Percentiles rank a stretch among this genome's conserved stretches.
These are phyloP conservation scores for Mortierella sp. DNA, from an alignment of 371 early-diverging fungal genomes.

Conservation along the genomic window DNA sequence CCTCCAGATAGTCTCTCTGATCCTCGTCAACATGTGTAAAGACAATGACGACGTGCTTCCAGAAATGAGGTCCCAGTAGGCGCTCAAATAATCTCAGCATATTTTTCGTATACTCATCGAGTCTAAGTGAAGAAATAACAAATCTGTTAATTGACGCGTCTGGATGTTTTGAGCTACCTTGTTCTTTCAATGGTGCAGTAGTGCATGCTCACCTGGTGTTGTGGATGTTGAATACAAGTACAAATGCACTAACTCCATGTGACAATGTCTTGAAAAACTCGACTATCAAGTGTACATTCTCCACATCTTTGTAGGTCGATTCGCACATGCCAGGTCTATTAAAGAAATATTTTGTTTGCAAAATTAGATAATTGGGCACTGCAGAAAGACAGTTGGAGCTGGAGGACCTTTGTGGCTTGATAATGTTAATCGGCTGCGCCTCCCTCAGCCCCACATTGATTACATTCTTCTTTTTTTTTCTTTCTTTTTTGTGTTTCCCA, in stretches of 20 bases:
- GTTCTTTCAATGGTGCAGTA: no score
- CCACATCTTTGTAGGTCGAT: constrained; percentile 63
- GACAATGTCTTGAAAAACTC: constrained; percentile 68
- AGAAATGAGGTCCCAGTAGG: constrained; percentile 69
- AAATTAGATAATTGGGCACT: no score
- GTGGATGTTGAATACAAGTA: constrained; percentile 69
- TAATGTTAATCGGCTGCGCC: no score
- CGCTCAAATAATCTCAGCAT: constrained; percentile 70
- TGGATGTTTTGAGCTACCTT: no score
- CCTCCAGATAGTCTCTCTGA: constrained; percentile 66
- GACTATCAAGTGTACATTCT: constrained; percentile 67
- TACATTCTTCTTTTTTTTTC: no score
- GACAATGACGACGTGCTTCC: constrained; percentile 72
- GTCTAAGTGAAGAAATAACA: constrained; percentile 39
- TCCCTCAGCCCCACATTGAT: no score
- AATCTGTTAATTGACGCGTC: not conserved
- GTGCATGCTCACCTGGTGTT: constrained; percentile 40
- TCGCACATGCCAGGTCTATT: constrained; percentile 67
- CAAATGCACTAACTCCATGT: constrained; percentile 71
- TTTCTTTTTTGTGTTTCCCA: no score
- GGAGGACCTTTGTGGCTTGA: no score
- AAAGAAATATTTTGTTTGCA: no score
- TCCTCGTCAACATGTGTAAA: constrained; percentile 76
- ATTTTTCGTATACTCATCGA: constrained; percentile 73
- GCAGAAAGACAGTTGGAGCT: no score